These are phyloP conservation scores for grape (Vitis vinifera) DNA, from an alignment of 164 flowering plant species.

Conservation along the genomic window ASM3070453v1 NC_081816.1:8204501-8205000, in stretches of 20 bases:
- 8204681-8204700: constrained; percentile 28
- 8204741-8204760: too few relatives aligned
- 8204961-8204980: constrained; percentile 27
- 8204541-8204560: constrained; percentile 30
- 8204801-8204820: neutral
- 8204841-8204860: neutral
- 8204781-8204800: neutral
- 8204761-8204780: too few relatives aligned
- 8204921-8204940: constrained; percentile 47
- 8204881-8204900: neutral
- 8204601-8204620: constrained; percentile 47
- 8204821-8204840: too few relatives aligned
- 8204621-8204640: constrained; percentile 45
- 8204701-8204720: constrained; percentile 22
- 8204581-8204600: constrained; percentile 40
- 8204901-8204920: constrained; percentile 15
- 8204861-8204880: neutral
- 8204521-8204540: constrained; percentile 38
- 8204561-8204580: constrained; percentile 41
- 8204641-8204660: constrained; percentile 29
- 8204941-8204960: constrained; percentile 31
- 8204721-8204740: constrained; percentile 24
- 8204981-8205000: constrained; percentile 17
- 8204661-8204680: constrained; percentile 28
- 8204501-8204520: constrained; percentile 9